Conservation (phyloP, 2,329 filamentous ascomycete species). For the Exophiala sp. region DNA sequence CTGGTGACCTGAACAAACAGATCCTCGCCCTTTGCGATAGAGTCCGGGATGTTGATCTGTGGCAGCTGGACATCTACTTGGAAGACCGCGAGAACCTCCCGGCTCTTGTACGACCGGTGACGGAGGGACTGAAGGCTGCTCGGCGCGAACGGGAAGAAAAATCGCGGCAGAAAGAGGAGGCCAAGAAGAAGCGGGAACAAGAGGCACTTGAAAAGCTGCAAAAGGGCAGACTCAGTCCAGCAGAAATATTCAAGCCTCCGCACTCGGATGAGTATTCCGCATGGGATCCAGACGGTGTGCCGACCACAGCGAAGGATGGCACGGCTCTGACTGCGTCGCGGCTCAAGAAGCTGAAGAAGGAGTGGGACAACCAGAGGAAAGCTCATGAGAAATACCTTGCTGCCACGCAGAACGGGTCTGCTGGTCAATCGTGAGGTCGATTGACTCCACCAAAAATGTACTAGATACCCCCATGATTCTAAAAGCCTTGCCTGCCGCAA, state of each 20-base stretch:
- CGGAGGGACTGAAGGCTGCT: constrained; percentile 53
- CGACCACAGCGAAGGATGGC: constrained; percentile 71
- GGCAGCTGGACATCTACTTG: constrained; percentile 78
- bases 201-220: constrained; percentile 52
- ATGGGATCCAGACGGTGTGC: constrained; percentile 81
- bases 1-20: constrained; percentile 60
- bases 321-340: constrained; percentile 76
- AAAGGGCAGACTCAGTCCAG: constrained; percentile 56
- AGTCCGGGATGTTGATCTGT: constrained; percentile 76
- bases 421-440: neutral
- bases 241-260: constrained; percentile 56
- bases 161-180: constrained; percentile 48
- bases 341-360: constrained; percentile 79
- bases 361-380: constrained; percentile 90
- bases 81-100: constrained; percentile 71
- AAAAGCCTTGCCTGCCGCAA: neutral
- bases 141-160: constrained; percentile 53
- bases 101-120: constrained; percentile 69
- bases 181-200: constrained; percentile 57
- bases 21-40: constrained; percentile 74
- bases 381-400: constrained; percentile 62
- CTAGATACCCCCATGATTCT: constrained; percentile 3
- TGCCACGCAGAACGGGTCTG: constrained; percentile 14
- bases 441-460: neutral
- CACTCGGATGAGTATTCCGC: constrained; percentile 61